Conservation (phyloP, 129 eudicot genomes). For the Logfia minima region DNA sequence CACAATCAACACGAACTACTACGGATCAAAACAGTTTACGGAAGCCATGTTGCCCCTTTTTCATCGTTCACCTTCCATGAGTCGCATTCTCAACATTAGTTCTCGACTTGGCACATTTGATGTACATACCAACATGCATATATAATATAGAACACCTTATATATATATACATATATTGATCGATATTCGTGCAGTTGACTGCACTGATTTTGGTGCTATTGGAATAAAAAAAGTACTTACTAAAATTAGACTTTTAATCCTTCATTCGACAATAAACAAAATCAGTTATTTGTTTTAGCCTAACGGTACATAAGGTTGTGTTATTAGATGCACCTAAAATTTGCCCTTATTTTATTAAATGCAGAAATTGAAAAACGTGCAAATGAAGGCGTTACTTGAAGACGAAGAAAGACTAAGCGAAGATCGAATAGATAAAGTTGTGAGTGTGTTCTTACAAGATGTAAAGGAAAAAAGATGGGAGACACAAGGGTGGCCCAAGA, state of each 20-base stretch:
- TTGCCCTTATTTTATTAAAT: not conserved
- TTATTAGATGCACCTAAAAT: not conserved
- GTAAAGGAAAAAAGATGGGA: constrained; percentile 63
- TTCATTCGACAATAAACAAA: too few relatives aligned
- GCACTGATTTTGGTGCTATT: too few relatives aligned
- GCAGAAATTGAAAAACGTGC: constrained; percentile 61
- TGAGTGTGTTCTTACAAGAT: constrained; percentile 48
- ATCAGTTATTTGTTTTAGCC: too few relatives aligned
- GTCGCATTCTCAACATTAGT: constrained; percentile 73
- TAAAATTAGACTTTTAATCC: too few relatives aligned
- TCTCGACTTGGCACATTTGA: constrained; percentile 82
- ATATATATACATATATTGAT: too few relatives aligned
- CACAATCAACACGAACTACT: constrained; percentile 66
- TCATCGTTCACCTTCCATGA: constrained; percentile 38
- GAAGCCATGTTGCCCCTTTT: constrained; percentile 70
- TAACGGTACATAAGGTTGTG: not conserved
- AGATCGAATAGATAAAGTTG: constrained; percentile 47
- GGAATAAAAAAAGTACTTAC: too few relatives aligned
- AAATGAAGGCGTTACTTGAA: constrained; percentile 43
- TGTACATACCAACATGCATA: constrained; percentile 34
- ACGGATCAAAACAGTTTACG: constrained; percentile 60
- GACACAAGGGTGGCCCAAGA: constrained; percentile 72
- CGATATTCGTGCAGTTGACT: too few relatives aligned
- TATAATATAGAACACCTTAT: too few relatives aligned
- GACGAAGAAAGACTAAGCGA: constrained; percentile 53